A percentile compares a stretch with the other conserved stretches of the same genome.
These are phyloP conservation scores for Carpinus fangiana DNA, from an alignment of 306 rosid species.

Conservation along the genomic window DNA sequence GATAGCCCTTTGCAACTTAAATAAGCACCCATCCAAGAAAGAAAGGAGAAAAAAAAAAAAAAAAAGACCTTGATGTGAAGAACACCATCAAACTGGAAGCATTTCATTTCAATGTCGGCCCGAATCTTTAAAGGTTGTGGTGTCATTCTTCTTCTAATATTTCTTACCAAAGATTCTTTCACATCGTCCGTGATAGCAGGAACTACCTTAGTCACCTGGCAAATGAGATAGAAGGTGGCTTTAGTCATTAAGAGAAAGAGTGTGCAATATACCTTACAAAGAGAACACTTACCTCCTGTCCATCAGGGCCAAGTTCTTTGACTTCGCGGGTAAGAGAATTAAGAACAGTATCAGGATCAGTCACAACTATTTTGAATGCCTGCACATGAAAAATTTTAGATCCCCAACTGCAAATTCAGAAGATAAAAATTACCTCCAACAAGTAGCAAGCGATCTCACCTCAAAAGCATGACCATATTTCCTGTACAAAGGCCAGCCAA, in stretches of 20 bases:
- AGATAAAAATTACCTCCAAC: neutral
- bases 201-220: conserved; percentile 73
- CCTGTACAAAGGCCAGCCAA: conserved; percentile 97
- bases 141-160: conserved; percentile 91
- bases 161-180: conserved; percentile 74
- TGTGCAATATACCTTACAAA: neutral
- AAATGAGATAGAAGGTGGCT: conserved; percentile 11
- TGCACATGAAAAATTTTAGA: conserved; percentile 35
- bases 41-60: neutral
- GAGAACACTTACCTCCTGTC: conserved; percentile 69
- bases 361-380: conserved; percentile 88
- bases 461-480: conserved; percentile 96
- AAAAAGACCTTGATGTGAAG: conserved; percentile 80
- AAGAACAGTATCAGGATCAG: conserved; percentile 88
- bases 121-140: conserved; percentile 96
- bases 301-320: conserved; percentile 86
- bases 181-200: conserved; percentile 89
- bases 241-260: conserved; percentile 15
- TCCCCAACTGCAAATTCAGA: conserved; percentile 8
- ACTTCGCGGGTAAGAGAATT: conserved; percentile 74
- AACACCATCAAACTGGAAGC: conserved; percentile 96
- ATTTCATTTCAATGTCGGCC: conserved; percentile 95
- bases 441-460: conserved; percentile 37
- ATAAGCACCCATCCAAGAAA: conserved; percentile 11
- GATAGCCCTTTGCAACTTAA: neutral